Evolutionary conservation across 805 yeast species (phyloP).

Genomic region (Pichia occidentalis): DNA sequence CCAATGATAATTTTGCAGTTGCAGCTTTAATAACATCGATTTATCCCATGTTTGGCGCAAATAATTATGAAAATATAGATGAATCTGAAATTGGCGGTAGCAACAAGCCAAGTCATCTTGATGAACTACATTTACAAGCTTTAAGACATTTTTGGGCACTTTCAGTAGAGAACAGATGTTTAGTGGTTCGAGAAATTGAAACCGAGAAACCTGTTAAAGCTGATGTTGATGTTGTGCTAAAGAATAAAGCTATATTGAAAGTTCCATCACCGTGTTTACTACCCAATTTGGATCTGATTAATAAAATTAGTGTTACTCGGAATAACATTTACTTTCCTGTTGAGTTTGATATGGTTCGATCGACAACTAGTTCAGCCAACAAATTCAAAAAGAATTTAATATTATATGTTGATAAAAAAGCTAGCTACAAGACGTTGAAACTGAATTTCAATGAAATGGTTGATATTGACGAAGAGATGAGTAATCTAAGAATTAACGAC

Average conservation of each 20-base stretch:
- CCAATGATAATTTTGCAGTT: conserved; percentile 49
- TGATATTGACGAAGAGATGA: conserved; percentile 3
- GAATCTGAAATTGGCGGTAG: conserved; percentile 1
- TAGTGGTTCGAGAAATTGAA: conserved; percentile 67
- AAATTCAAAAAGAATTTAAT: conserved; percentile 40
- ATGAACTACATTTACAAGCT: conserved; percentile 67
- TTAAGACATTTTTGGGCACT: conserved; percentile 87
- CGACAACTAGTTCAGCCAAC: conserved; percentile 31
- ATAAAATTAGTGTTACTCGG: conserved; percentile 35
- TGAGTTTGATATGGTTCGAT: conserved; percentile 29
- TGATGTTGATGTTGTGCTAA: conserved; percentile 30
- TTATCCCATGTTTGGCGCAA: conserved; percentile 65
- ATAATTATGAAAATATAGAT: conserved; percentile 16
- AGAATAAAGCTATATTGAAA: conserved; percentile 32
- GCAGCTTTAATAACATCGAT: conserved; percentile 68
- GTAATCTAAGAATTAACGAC: not conserved
- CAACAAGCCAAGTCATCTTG: conserved; percentile 24
- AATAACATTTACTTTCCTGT: conserved; percentile 46
- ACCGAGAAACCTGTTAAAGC: conserved; percentile 50
- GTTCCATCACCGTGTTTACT: conserved; percentile 59
- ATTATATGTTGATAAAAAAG: conserved; percentile 44
- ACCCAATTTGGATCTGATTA: conserved; percentile 50
- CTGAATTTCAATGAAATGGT: conserved; percentile 17
- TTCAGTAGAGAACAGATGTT: conserved; percentile 72
- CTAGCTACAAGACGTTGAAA: conserved; percentile 31